Evolutionary conservation across 208 protist species (phyloP).

Genomic region (Eutreptiella sp.): DNA sequence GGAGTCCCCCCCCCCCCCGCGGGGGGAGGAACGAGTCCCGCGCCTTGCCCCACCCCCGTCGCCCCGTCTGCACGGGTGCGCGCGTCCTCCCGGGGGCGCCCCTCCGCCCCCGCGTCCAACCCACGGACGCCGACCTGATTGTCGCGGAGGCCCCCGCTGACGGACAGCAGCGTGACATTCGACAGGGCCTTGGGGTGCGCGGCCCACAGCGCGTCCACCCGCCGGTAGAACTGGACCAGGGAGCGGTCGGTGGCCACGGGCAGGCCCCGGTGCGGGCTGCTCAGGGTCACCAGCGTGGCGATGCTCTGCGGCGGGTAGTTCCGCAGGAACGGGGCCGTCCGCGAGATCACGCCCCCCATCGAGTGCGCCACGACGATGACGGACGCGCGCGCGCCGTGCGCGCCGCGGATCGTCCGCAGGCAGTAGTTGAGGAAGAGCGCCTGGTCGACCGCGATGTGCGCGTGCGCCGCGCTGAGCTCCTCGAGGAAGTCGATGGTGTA

Average conservation of each 20-base stretch:
- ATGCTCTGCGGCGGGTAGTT: not conserved
- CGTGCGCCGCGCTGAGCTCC: not conserved
- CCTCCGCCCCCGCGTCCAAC: no score
- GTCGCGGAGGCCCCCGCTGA: no score
- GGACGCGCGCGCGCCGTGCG: not conserved
- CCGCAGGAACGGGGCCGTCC: not conserved
- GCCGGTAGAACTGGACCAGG: not conserved
- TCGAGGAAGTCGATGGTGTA: not conserved
- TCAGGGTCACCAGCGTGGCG: not conserved
- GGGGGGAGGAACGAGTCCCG: no score
- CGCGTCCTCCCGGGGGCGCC: no score
- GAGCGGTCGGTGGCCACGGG: not conserved
- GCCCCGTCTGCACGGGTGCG: no score
- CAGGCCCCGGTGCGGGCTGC: not conserved
- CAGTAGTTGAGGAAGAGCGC: not conserved
- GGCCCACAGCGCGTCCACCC: not conserved
- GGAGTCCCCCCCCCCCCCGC: no score
- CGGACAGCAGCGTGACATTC: no score
- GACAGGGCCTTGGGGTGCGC: no score
- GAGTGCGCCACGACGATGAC: conserved; percentile 1
- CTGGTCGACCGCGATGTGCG: not conserved
- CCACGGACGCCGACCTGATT: no score
- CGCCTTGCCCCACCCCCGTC: no score
- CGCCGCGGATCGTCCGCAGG: not conserved
- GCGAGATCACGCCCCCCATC: not conserved